Conservation (phyloP, 306 rosid genomes). For the Spatholobus suberectus region DNA sequence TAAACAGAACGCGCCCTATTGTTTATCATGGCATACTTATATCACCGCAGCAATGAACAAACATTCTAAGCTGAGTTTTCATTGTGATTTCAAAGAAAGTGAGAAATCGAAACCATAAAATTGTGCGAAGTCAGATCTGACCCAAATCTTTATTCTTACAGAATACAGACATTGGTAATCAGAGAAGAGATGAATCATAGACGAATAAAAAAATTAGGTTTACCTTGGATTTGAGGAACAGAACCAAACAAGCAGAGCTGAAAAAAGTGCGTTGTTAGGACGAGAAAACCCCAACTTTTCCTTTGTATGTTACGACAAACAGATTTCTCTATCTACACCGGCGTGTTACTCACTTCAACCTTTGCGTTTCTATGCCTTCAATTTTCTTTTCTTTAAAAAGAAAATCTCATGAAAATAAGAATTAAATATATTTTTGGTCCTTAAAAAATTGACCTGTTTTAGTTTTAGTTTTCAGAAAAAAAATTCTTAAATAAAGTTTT, state of each 20-base stretch:
- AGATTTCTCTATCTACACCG: too few species aligned
- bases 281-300: neutral
- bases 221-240: neutral
- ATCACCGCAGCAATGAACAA: neutral
- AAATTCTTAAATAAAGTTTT: too few species aligned
- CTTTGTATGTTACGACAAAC: neutral
- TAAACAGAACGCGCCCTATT: neutral
- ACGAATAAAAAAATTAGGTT: neutral
- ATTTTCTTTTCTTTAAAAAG: neutral
- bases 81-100: neutral
- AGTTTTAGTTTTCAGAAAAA: too few species aligned
- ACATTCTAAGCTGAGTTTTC: neutral
- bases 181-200: neutral
- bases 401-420: too few species aligned
- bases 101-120: neutral
- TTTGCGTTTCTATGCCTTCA: neutral
- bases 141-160: neutral
- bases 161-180: neutral
- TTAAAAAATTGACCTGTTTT: too few species aligned
- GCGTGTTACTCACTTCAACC: neutral
- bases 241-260: neutral
- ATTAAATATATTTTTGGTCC: too few species aligned
- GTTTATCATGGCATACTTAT: neutral
- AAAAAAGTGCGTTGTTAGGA: neutral
- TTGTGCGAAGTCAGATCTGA: conserved; percentile 9